Conservation (phyloP, 1,284 basidiomycete species). For the Ustilago vetiveriae region DNA sequence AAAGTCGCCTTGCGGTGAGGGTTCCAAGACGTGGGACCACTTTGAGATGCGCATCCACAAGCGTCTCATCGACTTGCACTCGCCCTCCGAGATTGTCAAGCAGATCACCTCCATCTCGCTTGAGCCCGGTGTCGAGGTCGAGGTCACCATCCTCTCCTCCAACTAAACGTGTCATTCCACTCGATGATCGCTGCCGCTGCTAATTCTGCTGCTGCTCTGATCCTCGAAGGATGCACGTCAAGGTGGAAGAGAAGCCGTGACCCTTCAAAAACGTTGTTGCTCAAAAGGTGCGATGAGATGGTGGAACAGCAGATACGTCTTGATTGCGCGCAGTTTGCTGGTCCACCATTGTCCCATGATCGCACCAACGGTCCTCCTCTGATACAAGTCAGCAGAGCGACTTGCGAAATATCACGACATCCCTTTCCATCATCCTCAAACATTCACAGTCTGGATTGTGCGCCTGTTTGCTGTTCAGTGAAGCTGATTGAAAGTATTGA, state of each 20-base stretch:
- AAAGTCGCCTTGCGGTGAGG: conserved; percentile 83
- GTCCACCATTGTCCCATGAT: conserved; percentile 7
- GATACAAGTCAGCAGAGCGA: too few relatives aligned
- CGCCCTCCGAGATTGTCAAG: conserved; percentile 98
- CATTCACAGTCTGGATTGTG: background rate
- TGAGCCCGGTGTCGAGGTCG: conserved; percentile 99
- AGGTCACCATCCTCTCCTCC: conserved; percentile 88
- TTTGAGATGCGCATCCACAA: conserved; percentile 99
- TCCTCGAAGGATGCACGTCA: background rate
- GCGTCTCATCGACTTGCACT: conserved; percentile 98
- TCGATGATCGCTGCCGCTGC: too few relatives aligned
- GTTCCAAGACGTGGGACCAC: conserved; percentile 98
- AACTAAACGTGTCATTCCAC: conserved; percentile 46
- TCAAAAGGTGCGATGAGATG: conserved; percentile 22
- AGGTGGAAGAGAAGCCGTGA: conserved; percentile 1
- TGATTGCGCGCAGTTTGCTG: conserved; percentile 23
- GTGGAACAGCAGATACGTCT: conserved; percentile 11
- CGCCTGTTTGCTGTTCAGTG: background rate
- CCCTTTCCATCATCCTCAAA: conserved; percentile 7
- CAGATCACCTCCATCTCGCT: conserved; percentile 99
- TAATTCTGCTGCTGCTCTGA: too few relatives aligned
- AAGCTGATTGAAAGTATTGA: background rate
- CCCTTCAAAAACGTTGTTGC: background rate
- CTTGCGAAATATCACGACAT: conserved; percentile 30
- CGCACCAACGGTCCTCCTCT: conserved; percentile 11